phyloP scores from a whole-genome alignment of 164 flowering plant species.

The Vitis labrusca region DNA sequence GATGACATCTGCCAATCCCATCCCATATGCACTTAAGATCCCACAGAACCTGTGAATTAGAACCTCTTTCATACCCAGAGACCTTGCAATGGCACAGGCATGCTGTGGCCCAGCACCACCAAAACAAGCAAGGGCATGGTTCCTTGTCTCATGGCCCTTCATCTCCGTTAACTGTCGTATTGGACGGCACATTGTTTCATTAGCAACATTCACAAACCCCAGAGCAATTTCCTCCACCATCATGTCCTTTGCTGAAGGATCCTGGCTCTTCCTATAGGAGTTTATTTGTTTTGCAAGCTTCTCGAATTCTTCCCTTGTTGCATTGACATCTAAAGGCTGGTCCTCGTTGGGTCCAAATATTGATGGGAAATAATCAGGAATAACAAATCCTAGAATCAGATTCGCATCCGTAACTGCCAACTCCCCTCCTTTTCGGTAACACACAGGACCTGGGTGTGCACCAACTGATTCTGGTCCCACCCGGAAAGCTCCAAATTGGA shows the following conservation, averaged over 20 bases:
- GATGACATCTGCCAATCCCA: conserved; percentile 97
- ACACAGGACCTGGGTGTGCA: conserved; percentile 99
- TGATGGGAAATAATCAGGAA: conserved; percentile 90
- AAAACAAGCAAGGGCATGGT: conserved; percentile 96
- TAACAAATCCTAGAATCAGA: conserved; percentile 78
- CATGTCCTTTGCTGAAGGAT: conserved; percentile 74
- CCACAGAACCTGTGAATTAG: conserved; percentile 92
- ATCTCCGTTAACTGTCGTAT: conserved; percentile 95
- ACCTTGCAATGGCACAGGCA: conserved; percentile 95
- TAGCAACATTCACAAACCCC: conserved; percentile 96
- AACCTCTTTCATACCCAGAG: conserved; percentile 92
- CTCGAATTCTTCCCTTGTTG: conserved; percentile 72
- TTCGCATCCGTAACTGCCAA: conserved; percentile 97
- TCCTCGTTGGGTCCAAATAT: conserved; percentile 93
- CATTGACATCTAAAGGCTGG: conserved; percentile 70
- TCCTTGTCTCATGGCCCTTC: conserved; percentile 97
- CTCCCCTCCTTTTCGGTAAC: conserved; percentile 96
- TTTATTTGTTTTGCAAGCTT: conserved; percentile 73
- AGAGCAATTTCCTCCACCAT: conserved; percentile 91
- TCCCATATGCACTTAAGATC: conserved; percentile 96
- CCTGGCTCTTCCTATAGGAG: conserved; percentile 71
- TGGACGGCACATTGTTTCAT: conserved; percentile 99
- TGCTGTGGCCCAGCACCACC: conserved; percentile 99
- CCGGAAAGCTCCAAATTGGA: conserved; percentile 88
- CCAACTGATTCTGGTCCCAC: conserved; percentile 99